phyloP scores from a whole-genome alignment of 768 basidiomycete species.

The Coprinopsis sp. region DNA sequence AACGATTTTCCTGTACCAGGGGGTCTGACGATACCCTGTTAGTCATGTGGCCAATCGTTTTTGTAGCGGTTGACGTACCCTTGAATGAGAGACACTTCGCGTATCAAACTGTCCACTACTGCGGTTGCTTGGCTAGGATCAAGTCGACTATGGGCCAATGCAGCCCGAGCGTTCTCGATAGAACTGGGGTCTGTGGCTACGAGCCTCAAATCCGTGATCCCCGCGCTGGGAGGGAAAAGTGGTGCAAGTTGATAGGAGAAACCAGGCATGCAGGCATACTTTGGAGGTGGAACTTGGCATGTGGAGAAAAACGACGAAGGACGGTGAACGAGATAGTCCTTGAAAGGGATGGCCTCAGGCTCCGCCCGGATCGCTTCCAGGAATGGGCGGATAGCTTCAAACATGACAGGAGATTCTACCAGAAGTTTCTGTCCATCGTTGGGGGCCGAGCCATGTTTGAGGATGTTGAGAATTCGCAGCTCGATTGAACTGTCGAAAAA shows the following conservation, averaged over 20 bases:
- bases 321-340: conserved; percentile 46
- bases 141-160: conserved; percentile 49
- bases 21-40: conserved; percentile 37
- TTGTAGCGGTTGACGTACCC: conserved; percentile 38
- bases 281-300: conserved; percentile 43
- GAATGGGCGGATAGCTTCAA: conserved; percentile 64
- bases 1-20: conserved; percentile 79
- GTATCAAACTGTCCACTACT: conserved; percentile 52
- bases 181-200: conserved; percentile 38
- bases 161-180: conserved; percentile 40
- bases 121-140: conserved; percentile 73
- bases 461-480: conserved; percentile 34
- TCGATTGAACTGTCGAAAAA: conserved; percentile 64
- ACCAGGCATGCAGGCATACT: conserved; percentile 46
- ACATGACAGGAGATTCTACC: conserved; percentile 63
- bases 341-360: conserved; percentile 55
- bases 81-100: conserved; percentile 66
- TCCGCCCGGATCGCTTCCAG: conserved; percentile 55
- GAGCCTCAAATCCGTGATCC: conserved; percentile 36
- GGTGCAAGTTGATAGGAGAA: conserved; percentile 55
- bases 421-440: conserved; percentile 33
- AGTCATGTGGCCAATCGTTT: conserved; percentile 3
- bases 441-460: conserved; percentile 14
- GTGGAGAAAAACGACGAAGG: conserved; percentile 29
- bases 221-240: conserved; percentile 42